Percentiles rank a stretch among this genome's conserved stretches.
Conservation (phyloP, 306 rosid genomes). For the Vigna mungo region DNA sequence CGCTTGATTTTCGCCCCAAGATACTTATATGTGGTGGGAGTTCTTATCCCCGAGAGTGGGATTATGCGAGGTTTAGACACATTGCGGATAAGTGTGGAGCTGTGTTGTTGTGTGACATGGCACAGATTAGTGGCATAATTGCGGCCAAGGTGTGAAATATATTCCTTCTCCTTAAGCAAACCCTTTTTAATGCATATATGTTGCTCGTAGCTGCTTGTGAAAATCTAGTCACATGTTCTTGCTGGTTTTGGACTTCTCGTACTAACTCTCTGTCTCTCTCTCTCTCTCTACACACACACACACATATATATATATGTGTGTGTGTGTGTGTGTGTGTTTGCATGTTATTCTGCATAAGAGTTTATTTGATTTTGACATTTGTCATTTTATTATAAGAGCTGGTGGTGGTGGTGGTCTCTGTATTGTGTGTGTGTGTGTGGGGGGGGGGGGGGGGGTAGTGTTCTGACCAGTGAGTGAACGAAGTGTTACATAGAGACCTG, state of each 20-base stretch:
- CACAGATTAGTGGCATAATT: conserved; percentile 88
- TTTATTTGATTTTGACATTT: no score
- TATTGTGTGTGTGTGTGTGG: no score
- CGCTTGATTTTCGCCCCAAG: conserved; percentile 95
- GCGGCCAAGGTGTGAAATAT: conserved; percentile 83
- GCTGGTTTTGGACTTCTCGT: no score
- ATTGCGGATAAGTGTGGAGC: conserved; percentile 94
- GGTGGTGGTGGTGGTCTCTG: no score
- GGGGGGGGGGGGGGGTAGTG: no score
- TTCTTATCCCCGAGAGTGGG: conserved; percentile 94
- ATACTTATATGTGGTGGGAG: conserved; percentile 97
- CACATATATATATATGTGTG: no score
- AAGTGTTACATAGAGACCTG: not conserved
- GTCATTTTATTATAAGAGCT: no score
- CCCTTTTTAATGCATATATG: not conserved
- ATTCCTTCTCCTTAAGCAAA: not conserved
- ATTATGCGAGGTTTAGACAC: conserved; percentile 85
- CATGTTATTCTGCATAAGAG: no score
- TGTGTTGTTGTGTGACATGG: conserved; percentile 91
- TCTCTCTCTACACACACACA: no score
- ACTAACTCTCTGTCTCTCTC: no score
- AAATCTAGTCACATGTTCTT: not conserved
- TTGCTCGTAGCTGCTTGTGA: conserved; percentile 4
- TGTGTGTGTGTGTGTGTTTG: no score
- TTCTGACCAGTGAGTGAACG: no score